Evolutionary conservation across 352 stramenopile species (phyloP), one percentile per base, ranked within the genome.

Genomic region (Globisporangium perplexum): DNA sequence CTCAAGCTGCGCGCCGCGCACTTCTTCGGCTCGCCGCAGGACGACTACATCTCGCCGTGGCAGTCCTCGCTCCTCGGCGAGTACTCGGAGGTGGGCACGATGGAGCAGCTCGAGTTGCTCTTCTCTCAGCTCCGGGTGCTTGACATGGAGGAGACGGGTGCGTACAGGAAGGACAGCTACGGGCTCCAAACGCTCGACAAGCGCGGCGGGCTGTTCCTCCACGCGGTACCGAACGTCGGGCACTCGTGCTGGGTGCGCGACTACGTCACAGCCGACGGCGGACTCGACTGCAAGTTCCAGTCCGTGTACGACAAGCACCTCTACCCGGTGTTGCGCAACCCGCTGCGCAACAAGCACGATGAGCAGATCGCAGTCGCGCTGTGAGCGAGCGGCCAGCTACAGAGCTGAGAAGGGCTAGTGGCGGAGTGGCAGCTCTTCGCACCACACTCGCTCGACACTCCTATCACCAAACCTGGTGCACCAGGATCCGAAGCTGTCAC

Each of bases 291-390:
- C 33, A 50, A 60, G 49, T 86, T 72, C 62, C 51, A 50, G 41
- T 35, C 44, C 1, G 60, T 83, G 30, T 83, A 75, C 35, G 65
- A 81, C 49, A 53, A 74, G 24, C 30, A 69, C 52, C 50, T 83
- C 30, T 75, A 73, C 50, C 58, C 62, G 11, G 26, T 59, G 42
- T 42, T 63, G n/a, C 33, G 30, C 24, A 11, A 48, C 36, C 54
- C 54, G 18, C n/a, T 60, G 46, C 30, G 46, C 36, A 42, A 17
- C 46, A 28, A 51, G 36, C 36, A 18, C 6, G 36, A 4, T 42
- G 14, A 42, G 36, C 14, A 17, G 12, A 14, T 42, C 36, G 36
- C 36, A n/a, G 12, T 42, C 36, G 36, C 36, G 14, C 36, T 42
- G 36, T 42, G n/a, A n/a, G n/a, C n/a, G n/a, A n/a, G n/a, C n/a